Base-by-base conservation (phyloP, 73 alveolate species). In the Urostyla sp. region DNA sequence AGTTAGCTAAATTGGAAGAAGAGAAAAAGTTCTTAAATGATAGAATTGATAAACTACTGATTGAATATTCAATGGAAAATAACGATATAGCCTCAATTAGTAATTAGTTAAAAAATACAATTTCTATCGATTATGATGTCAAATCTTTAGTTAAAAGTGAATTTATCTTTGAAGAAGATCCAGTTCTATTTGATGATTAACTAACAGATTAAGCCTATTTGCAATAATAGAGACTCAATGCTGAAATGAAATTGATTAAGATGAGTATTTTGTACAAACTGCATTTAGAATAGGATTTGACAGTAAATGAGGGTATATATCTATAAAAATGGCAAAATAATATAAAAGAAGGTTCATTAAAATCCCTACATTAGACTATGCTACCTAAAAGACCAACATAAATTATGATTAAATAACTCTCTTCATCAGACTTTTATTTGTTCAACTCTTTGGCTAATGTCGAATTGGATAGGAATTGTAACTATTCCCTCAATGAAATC, bases 241-340 rank as follows among this genome's bases (percentile, higher is more conserved):
- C 91, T 32, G 94, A 87, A 60, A 30, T 91, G 0, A 87, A 87
- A 40, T 43, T 87, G 11, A 79, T 87, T 55, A 87, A 87, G 66
- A 46, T 43, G 38, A 79, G 63, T 60, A 67, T 87, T 0, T 35
- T 87, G 60, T 32, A 52, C 75, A 87, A 87, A 46, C 40, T 80
- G 18, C 79, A 87, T 55, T 21, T 53, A n/a, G 56, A 32, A 0
- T 20, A 37, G 28, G 80, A 44, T 11, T 67, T 87, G 16, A 52
- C 82, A 15, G 58, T n/a, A 11, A 55, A 38, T 32, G 94, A 87
- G 45, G 53, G n/a, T 50, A 7, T 43, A 6, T 87, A 87, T 45
- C 48, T 87, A 0, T 49, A 53, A 38, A 31, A 21, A n/a, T 87
- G 89, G 85, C 30, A 34, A 2, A 59, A 55, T 26, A 80, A 77